Conservation (phyloP, 2,329 filamentous ascomycete genomes). For the Beauveria scarabaeidicola region DNA sequence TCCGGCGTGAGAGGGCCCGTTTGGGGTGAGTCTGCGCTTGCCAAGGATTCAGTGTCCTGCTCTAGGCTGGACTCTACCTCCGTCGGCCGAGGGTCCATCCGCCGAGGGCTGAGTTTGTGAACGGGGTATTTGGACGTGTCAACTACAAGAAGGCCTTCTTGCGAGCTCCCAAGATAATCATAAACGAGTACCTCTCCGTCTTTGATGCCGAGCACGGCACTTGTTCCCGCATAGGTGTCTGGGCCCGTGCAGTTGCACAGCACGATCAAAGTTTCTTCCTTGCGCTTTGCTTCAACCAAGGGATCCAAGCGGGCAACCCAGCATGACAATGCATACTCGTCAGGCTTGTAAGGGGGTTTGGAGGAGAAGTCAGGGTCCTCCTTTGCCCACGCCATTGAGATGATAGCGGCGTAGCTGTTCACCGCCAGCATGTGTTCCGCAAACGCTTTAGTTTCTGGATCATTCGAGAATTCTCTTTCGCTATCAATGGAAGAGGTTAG, state of each 20-base stretch:
- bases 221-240: slow-evolving; percentile 69
- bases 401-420: slow-evolving; percentile 52
- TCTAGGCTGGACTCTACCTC: background rate
- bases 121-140: slow-evolving; percentile 45
- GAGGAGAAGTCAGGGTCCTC: slow-evolving; percentile 41
- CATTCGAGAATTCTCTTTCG: background rate
- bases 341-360: slow-evolving; percentile 49
- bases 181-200: slow-evolving; percentile 59
- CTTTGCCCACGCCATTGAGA: slow-evolving; percentile 72
- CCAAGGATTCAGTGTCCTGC: background rate
- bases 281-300: slow-evolving; percentile 29
- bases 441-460: background rate
- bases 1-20: background rate
- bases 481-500: background rate
- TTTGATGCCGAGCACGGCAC: slow-evolving; percentile 58
- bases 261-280: slow-evolving; percentile 56
- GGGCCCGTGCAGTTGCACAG: slow-evolving; percentile 62
- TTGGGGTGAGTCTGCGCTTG: background rate
- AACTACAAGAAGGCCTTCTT: slow-evolving; percentile 59
- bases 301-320: slow-evolving; percentile 62
- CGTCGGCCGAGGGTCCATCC: background rate
- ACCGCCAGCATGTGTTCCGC: slow-evolving; percentile 44
- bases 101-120: slow-evolving; percentile 29
- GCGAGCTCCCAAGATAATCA: slow-evolving; percentile 61
- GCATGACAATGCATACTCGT: slow-evolving; percentile 65